Conservation (phyloP, 371 early-diverging fungal genomes). For the Blakeslea trispora region DNA sequence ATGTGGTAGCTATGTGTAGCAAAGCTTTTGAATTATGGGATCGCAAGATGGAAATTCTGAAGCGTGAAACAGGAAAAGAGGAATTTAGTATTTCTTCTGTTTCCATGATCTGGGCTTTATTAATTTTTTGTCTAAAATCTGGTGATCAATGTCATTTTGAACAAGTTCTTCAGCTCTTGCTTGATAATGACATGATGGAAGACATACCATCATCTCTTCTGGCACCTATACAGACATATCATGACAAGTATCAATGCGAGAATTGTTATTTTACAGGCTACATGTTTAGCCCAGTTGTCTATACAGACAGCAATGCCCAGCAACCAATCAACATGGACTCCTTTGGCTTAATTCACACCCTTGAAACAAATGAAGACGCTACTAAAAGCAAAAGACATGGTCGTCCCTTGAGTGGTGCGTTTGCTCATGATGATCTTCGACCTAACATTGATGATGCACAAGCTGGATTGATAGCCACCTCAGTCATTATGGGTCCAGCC, state of each 20-base stretch:
- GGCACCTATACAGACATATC: slow-evolving; percentile 37
- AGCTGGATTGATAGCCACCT: slow-evolving; percentile 25
- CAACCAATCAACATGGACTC: slow-evolving; percentile 25
- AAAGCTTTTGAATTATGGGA: slow-evolving; percentile 37
- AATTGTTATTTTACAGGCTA: slow-evolving; percentile 41
- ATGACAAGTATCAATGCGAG: slow-evolving; percentile 27
- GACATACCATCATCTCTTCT: slow-evolving; percentile 30
- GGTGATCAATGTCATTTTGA: slow-evolving; percentile 28
- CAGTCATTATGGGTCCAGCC: slow-evolving; percentile 30
- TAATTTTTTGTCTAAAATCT: slow-evolving; percentile 29
- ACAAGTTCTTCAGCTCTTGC: slow-evolving; percentile 12
- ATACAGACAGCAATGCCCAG: slow-evolving; percentile 17
- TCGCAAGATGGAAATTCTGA: slow-evolving; percentile 16
- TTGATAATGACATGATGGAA: background rate
- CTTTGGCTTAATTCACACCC: background rate
- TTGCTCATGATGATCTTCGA: slow-evolving; percentile 13
- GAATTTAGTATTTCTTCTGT: background rate
- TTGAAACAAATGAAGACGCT: slow-evolving; percentile 2
- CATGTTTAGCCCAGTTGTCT: slow-evolving; percentile 28
- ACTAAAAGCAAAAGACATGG: background rate
- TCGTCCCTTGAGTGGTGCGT: background rate
- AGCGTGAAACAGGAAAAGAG: background rate
- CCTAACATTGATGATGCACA: slow-evolving; percentile 32
- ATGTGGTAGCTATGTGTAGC: slow-evolving; percentile 24
- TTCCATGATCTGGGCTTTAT: slow-evolving; percentile 36